Evolutionary conservation across 2,329 filamentous ascomycete genomes (phyloP), one percentile per base, ranked within the genome.

Genomic region (Talaromyces pinophilus): DNA sequence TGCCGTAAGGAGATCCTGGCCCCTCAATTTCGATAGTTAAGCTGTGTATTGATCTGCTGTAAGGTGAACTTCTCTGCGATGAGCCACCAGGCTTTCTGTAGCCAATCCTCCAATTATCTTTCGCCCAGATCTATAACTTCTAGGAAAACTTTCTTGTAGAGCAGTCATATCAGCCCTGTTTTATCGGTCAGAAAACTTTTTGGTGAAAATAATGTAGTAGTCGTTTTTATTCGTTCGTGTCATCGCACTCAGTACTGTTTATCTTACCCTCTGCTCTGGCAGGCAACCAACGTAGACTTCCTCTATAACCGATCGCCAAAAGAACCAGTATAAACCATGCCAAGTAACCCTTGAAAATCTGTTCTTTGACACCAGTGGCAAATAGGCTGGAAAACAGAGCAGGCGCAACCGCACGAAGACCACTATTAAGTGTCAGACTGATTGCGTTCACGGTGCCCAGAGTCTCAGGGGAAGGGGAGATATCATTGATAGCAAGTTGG

Each of bases 401-500:
- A 0, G 92, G 91, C 0, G 85, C 83, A 48, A 93, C 81, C 0
- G 91, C 84, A 15, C 91, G 82, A 35, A 92, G 79, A 0, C 80
- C 88, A 69, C 87, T 88, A 0, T 82, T 78, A 0, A 87, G 72
- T 0, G 90, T 89, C 66, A 94, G 79, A 0, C 86, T 85, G 0
- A 92, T 71, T 0, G 89, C 88, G 71, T 94, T 94, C 33, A 95
- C 79, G 0, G 87, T 92, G 0, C 89, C 91, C 10, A 94, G 80
- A 0, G 87, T 85, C 50, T 82, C 81, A 1, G 86, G 84, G 10
- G 83, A 86, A 0, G 92, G 92, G 0, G 88, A 84, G 1, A 90
- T 86, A 66, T 93, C 90, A 75, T 94, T 94, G 38, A 94, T 73
- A 0, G 87, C 87, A 8, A 94, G 86, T 80, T 93, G 90, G 0